phyloP scores from a whole-genome alignment of 2,329 filamentous ascomycete genomes.

The Epicoccum sorghinum region DNA sequence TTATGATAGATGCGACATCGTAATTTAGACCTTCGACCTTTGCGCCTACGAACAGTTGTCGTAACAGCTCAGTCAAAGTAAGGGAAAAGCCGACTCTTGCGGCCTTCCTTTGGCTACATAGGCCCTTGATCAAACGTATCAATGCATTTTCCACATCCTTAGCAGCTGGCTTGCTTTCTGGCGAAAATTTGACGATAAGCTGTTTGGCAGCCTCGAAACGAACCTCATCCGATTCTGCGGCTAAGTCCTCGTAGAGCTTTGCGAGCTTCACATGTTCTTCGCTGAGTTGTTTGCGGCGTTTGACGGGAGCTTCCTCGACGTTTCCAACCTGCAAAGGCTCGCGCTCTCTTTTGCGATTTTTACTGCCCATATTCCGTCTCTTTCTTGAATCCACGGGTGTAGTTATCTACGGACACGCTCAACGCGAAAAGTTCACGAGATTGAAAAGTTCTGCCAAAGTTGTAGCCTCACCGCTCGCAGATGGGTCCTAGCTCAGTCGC shows the following conservation, averaged over 20 bases:
- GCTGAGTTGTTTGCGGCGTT: conserved; percentile 45
- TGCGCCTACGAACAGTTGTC: conserved; percentile 66
- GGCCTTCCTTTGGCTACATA: conserved; percentile 88
- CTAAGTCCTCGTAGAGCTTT: conserved; percentile 54
- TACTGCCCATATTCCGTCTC: conserved; percentile 29
- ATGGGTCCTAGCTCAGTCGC: neutral
- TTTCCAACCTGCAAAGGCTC: conserved; percentile 26
- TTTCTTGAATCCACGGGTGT: neutral
- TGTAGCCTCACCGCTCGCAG: neutral
- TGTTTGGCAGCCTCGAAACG: conserved; percentile 54
- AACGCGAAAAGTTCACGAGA: conserved; percentile 9
- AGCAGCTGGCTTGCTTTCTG: conserved; percentile 44
- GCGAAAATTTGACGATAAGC: conserved; percentile 51
- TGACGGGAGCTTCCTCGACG: conserved; percentile 30
- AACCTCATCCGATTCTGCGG: conserved; percentile 53
- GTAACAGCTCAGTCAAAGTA: conserved; percentile 80
- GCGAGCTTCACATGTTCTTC: conserved; percentile 52
- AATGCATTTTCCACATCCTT: conserved; percentile 50
- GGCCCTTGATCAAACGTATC: conserved; percentile 74
- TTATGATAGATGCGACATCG: conserved; percentile 54
- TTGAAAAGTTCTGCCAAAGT: conserved; percentile 10
- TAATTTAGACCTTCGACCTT: conserved; percentile 42
- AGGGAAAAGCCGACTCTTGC: conserved; percentile 88
- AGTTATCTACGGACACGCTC: neutral
- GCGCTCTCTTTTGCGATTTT: conserved; percentile 36